A percentile compares a stretch with the other conserved stretches of the same genome.
Conservation (phyloP, 805 yeast genomes). For the Starmerella potacharoeniae region DNA sequence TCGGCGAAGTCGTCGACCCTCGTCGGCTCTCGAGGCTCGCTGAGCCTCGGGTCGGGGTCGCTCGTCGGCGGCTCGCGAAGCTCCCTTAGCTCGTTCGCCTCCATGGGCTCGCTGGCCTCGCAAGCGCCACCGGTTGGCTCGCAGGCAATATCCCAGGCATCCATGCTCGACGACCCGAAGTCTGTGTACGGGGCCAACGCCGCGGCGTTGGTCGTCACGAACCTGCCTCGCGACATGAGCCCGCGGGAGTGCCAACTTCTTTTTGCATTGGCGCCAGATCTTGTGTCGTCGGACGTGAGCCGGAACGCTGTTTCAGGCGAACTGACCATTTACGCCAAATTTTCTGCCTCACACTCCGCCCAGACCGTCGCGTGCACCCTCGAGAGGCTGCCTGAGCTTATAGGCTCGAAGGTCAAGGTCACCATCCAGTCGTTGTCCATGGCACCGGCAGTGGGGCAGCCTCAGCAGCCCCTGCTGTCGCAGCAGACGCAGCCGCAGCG, state of each 20-base stretch:
- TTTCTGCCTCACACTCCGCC: conserved; percentile 25
- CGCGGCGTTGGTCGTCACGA: conserved; percentile 23
- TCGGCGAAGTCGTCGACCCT: neutral
- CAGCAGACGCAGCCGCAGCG: conserved; percentile 10
- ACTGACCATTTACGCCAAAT: conserved; percentile 24
- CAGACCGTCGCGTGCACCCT: conserved; percentile 24
- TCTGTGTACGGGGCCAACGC: neutral
- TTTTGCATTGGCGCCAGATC: conserved; percentile 33
- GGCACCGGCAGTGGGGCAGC: neutral
- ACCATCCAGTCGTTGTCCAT: conserved; percentile 8
- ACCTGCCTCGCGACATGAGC: conserved; percentile 31
- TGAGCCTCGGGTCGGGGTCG: conserved; percentile 1
- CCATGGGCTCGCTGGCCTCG: conserved; percentile 3
- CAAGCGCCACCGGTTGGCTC: neutral
- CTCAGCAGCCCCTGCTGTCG: neutral
- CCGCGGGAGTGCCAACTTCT: conserved; percentile 31
- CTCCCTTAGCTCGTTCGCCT: conserved; percentile 1
- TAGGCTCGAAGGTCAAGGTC: conserved; percentile 18
- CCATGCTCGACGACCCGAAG: conserved; percentile 1
- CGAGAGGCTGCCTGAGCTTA: conserved; percentile 25
- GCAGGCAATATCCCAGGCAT: neutral
- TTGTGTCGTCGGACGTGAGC: conserved; percentile 27
- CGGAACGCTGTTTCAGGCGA: conserved; percentile 25
- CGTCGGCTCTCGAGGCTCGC: neutral
- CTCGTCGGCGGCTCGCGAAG: conserved; percentile 1